Evolutionary conservation across 179 eudicot species (phyloP).

Genomic region (Beta corolliflora): DNA sequence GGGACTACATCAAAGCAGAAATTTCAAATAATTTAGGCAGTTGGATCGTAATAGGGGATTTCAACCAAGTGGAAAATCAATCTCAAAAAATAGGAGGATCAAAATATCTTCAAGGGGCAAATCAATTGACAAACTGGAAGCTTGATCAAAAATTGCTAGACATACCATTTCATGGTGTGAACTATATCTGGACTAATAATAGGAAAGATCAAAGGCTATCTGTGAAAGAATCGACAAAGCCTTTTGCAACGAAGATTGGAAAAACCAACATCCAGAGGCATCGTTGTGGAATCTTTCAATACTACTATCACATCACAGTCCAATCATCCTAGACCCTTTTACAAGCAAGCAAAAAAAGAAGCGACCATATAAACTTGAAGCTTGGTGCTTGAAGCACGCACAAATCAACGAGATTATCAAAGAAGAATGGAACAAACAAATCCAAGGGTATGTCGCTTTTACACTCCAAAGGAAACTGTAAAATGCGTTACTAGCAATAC

Average conservation of each 20-base stretch:
- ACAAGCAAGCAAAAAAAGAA: too few species aligned
- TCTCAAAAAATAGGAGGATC: too few species aligned
- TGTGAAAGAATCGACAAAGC: not conserved
- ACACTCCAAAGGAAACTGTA: not conserved
- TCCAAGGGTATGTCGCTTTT: not conserved
- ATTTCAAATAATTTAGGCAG: too few species aligned
- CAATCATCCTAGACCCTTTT: not conserved
- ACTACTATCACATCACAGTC: not conserved
- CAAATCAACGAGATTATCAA: too few species aligned
- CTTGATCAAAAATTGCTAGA: not conserved
- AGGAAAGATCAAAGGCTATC: not conserved
- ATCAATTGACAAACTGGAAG: too few species aligned
- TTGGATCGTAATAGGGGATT: too few species aligned
- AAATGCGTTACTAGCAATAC: too few species aligned
- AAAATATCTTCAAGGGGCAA: too few species aligned
- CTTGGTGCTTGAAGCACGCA: not conserved
- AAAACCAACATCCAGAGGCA: not conserved
- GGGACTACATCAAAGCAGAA: too few species aligned
- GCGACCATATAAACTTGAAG: not conserved
- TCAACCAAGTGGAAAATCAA: too few species aligned
- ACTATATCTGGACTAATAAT: not conserved
- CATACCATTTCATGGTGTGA: not conserved
- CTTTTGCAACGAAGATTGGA: not conserved
- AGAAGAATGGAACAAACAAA: not conserved
- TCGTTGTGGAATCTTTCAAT: not conserved